Evolutionary conservation across 1,284 basidiomycete genomes (phyloP).

Genomic region (Stygiomarasmius scandens): DNA sequence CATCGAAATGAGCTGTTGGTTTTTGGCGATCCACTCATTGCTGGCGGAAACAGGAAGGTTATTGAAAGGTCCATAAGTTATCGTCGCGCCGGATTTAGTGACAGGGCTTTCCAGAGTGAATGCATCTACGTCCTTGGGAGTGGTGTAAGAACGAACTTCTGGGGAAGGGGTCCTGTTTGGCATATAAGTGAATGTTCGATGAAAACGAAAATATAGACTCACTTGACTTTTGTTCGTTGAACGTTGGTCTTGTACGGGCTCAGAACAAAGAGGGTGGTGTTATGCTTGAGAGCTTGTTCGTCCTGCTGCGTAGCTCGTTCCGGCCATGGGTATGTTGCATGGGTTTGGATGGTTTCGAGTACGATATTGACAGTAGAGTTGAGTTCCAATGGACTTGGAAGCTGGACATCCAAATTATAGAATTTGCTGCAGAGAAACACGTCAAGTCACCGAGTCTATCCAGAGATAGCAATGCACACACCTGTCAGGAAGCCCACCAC

Average conservation of each 20-base stretch:
- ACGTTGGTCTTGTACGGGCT: slow-evolving; percentile 83
- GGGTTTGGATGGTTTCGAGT: slow-evolving; percentile 74
- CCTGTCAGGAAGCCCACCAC: slow-evolving; percentile 52
- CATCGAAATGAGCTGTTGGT: slow-evolving; percentile 70
- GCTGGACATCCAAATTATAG: slow-evolving; percentile 47
- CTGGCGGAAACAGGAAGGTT: slow-evolving; percentile 67
- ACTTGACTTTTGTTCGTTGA: slow-evolving; percentile 88
- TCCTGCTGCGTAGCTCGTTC: slow-evolving; percentile 74
- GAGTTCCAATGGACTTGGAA: slow-evolving; percentile 40
- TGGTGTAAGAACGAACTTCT: slow-evolving; percentile 70
- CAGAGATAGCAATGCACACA: slow-evolving; percentile 32
- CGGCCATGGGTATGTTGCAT: slow-evolving; percentile 79
- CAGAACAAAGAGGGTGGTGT: slow-evolving; percentile 74
- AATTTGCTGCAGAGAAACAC: slow-evolving; percentile 6
- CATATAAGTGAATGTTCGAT: slow-evolving; percentile 10
- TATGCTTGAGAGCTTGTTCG: slow-evolving; percentile 81
- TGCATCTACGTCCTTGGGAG: slow-evolving; percentile 54
- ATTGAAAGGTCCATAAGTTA: slow-evolving; percentile 89
- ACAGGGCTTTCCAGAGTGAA: slow-evolving; percentile 61
- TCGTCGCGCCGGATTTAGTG: slow-evolving; percentile 77
- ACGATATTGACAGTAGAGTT: slow-evolving; percentile 74
- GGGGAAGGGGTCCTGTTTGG: slow-evolving; percentile 63
- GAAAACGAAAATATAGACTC: slow-evolving; percentile 28
- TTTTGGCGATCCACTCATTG: slow-evolving; percentile 54
- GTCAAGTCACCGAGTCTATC: slow-evolving; percentile 9